These are phyloP conservation scores for Trichoderma polysporum DNA, from an alignment of 2,329 filamentous ascomycete genomes.

Conservation along the genomic window DNA sequence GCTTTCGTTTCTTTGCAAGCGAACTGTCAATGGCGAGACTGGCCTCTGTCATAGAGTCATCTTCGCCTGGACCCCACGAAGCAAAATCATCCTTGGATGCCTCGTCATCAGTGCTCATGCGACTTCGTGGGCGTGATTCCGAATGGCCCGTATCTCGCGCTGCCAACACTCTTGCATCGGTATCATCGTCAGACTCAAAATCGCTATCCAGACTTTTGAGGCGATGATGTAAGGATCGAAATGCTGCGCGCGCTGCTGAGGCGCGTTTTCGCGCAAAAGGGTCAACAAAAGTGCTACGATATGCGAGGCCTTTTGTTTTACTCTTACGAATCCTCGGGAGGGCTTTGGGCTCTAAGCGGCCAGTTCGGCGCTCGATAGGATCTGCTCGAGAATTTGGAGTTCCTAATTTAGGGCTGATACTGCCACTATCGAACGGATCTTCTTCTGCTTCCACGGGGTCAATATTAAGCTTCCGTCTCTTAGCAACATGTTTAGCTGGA, in stretches of 20 bases:
- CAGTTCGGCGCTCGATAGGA: constrained; percentile 60
- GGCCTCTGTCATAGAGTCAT: constrained; percentile 69
- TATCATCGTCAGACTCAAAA: constrained; percentile 89
- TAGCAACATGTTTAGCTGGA: constrained; percentile 75
- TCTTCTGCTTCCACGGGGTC: constrained; percentile 64
- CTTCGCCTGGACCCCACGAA: constrained; percentile 52
- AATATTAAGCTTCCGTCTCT: constrained; percentile 76
- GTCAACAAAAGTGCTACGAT: constrained; percentile 65
- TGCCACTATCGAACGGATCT: constrained; percentile 56
- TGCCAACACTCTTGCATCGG: constrained; percentile 54
- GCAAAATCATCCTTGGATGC: constrained; percentile 50
- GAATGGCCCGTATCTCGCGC: constrained; percentile 80
- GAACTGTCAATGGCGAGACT: constrained; percentile 64
- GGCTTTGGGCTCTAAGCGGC: constrained; percentile 56
- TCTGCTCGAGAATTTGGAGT: constrained; percentile 66
- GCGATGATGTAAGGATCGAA: constrained; percentile 78
- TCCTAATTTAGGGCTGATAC: constrained; percentile 61
- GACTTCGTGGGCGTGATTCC: constrained; percentile 78
- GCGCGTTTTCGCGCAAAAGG: constrained; percentile 65
- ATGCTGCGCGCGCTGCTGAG: constrained; percentile 56
- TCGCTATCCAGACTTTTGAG: constrained; percentile 61
- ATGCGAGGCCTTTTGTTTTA: constrained; percentile 53
- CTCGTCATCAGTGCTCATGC: constrained; percentile 63
- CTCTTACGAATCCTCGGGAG: constrained; percentile 74
- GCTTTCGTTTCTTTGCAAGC: constrained; percentile 68